Percentiles rank a stretch among this genome's conserved stretches.
Evolutionary conservation across 805 yeast species (phyloP).

Genomic region (Wickerhamomyces chaumierensis): DNA sequence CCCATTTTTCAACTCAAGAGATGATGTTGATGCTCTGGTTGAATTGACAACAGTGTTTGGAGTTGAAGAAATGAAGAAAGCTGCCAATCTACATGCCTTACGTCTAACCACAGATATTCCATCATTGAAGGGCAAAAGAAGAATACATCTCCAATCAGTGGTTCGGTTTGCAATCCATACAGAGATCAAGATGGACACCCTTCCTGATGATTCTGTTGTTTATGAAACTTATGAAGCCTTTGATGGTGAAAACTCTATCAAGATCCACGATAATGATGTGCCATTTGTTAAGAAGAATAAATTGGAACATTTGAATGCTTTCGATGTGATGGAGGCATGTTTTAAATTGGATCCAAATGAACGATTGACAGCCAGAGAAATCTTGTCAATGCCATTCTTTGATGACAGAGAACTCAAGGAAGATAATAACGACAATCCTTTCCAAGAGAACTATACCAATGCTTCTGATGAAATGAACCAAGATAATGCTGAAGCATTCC

Average conservation of each 20-base stretch:
- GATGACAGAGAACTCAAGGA: background rate
- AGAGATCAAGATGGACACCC: slow-evolving; percentile 45
- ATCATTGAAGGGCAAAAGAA: slow-evolving; percentile 26
- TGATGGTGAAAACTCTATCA: slow-evolving; percentile 5
- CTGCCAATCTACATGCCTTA: slow-evolving; percentile 81
- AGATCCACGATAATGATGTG: slow-evolving; percentile 2
- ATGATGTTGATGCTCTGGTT: slow-evolving; percentile 83
- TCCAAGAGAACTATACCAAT: background rate
- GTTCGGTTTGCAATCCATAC: slow-evolving; percentile 29
- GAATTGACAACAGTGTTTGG: slow-evolving; percentile 83
- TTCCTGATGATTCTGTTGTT: slow-evolving; percentile 65
- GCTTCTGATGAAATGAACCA: background rate
- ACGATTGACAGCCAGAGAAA: slow-evolving; percentile 73
- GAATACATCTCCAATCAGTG: slow-evolving; percentile 21
- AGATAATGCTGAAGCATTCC: background rate
- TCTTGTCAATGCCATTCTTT: slow-evolving; percentile 29
- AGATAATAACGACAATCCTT: background rate
- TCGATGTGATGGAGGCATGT: slow-evolving; percentile 29
- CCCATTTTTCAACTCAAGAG: slow-evolving; percentile 90
- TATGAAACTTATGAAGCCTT: slow-evolving; percentile 44
- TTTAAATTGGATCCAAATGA: slow-evolving; percentile 68
- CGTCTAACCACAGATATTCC: slow-evolving; percentile 63
- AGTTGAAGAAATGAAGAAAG: slow-evolving; percentile 50
- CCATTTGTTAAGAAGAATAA: slow-evolving; percentile 4
- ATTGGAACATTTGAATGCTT: slow-evolving; percentile 11